Percentiles rank a stretch among this genome's conserved stretches.
phyloP scores from a whole-genome alignment of 1,139 yeast species.

The Kodamaea sp. region DNA sequence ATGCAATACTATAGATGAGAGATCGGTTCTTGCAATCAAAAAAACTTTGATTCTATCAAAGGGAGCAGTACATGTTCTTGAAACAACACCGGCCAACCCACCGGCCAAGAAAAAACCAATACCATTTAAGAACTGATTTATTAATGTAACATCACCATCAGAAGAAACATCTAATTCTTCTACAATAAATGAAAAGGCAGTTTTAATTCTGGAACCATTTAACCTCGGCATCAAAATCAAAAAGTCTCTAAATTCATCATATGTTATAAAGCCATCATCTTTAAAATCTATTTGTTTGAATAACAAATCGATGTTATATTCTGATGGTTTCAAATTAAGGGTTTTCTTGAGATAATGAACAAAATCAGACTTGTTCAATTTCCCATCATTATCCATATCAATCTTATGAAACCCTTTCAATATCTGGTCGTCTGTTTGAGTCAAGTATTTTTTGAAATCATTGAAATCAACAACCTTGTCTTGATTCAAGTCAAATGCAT shows the following conservation, averaged over 20 bases:
- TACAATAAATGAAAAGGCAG: conserved; percentile 77
- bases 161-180: conserved; percentile 79
- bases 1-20: conserved; percentile 63
- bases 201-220: conserved; percentile 63
- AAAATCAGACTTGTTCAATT: conserved; percentile 62
- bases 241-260: conserved; percentile 83
- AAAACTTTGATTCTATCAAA: conserved; percentile 92
- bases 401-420: conserved; percentile 63
- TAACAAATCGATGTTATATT: conserved; percentile 53
- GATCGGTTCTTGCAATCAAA: conserved; percentile 85
- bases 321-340: conserved; percentile 52
- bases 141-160: conserved; percentile 88
- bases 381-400: conserved; percentile 77
- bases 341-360: conserved; percentile 54
- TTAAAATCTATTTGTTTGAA: conserved; percentile 59
- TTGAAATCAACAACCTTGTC: conserved; percentile 55
- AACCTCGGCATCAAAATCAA: conserved; percentile 76
- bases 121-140: conserved; percentile 75
- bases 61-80: conserved; percentile 98
- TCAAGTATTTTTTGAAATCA: conserved; percentile 60
- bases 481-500: conserved; percentile 53
- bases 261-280: conserved; percentile 69
- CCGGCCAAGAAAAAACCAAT: conserved; percentile 92
- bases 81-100: conserved; percentile 91
- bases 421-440: conserved; percentile 66